Conservation (phyloP, 148 eudicot genomes). For the Heliamphora exappendiculata region DNA sequence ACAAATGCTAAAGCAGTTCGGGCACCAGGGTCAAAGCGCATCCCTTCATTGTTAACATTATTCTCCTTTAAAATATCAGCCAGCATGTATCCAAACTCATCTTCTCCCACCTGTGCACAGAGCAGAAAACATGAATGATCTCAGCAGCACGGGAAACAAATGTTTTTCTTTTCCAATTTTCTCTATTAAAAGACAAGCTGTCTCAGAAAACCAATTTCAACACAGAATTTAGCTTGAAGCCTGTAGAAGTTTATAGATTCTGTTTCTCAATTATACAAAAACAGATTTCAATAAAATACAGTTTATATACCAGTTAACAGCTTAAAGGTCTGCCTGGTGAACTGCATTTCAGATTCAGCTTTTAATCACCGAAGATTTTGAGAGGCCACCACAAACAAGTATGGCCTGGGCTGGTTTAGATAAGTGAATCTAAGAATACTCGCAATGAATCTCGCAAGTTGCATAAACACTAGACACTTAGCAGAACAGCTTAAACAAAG, state of each 20-base stretch:
- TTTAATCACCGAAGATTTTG: not conserved
- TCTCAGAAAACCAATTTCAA: not conserved
- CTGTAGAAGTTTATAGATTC: not conserved
- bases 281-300: not conserved
- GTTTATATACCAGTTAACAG: not conserved
- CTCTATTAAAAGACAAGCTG: not conserved
- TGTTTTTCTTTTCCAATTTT: not conserved
- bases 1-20: slow-evolving; percentile 99
- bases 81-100: slow-evolving; percentile 98
- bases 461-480: not conserved
- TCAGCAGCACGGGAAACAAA: not conserved
- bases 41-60: slow-evolving; percentile 79
- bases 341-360: not conserved
- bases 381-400: not conserved
- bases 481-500: not conserved
- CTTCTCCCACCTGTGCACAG: slow-evolving; percentile 83
- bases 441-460: not conserved
- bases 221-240: not conserved
- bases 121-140: slow-evolving; percentile 3
- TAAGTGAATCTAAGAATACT: not conserved
- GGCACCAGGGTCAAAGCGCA: slow-evolving; percentile 97
- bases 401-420: not conserved
- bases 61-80: slow-evolving; percentile 85
- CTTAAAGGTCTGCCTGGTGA: not conserved
- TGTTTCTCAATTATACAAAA: not conserved